phyloP scores from a whole-genome alignment of 2,329 filamentous ascomycete genomes.

The Penicillium sp. region DNA sequence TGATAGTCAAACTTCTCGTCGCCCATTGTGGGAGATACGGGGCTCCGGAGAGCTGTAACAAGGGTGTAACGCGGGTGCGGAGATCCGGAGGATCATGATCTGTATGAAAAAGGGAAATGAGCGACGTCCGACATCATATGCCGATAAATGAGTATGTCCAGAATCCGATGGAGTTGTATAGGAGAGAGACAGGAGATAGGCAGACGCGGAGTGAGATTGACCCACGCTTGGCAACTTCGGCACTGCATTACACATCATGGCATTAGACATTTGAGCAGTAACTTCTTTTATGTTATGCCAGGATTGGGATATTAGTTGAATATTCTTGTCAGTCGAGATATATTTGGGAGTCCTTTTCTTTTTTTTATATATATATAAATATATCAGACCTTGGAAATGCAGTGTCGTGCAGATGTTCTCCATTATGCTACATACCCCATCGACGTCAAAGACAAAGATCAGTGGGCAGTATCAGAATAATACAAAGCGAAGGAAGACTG shows the following conservation, averaged over 20 bases:
- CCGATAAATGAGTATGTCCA: conserved; percentile 1
- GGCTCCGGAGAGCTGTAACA: conserved; percentile 36
- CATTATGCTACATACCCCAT: neutral
- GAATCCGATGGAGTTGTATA: conserved; percentile 12
- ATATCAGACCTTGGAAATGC: neutral
- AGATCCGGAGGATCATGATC: conserved; percentile 42
- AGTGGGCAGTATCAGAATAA: neutral
- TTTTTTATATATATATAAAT: no score
- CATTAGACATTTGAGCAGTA: neutral
- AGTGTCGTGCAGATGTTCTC: conserved; percentile 3
- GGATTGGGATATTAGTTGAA: neutral
- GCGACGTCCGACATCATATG: conserved; percentile 33
- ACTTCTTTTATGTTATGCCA: neutral
- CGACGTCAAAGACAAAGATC: neutral
- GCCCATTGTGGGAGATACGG: conserved; percentile 37
- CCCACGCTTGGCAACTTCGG: conserved; percentile 12
- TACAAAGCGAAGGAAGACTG: neutral
- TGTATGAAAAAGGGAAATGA: conserved; percentile 32
- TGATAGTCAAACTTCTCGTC: conserved; percentile 61
- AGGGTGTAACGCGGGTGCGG: conserved; percentile 30
- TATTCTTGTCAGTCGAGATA: neutral
- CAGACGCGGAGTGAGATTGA: conserved; percentile 10
- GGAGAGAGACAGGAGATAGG: conserved; percentile 6
- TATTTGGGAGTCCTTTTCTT: neutral
- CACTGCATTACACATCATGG: conserved; percentile 10